Evolutionary conservation across 78 protist species (phyloP), one percentile per base, ranked within the genome.

Genomic region (Dictyostelium capitatum): DNA sequence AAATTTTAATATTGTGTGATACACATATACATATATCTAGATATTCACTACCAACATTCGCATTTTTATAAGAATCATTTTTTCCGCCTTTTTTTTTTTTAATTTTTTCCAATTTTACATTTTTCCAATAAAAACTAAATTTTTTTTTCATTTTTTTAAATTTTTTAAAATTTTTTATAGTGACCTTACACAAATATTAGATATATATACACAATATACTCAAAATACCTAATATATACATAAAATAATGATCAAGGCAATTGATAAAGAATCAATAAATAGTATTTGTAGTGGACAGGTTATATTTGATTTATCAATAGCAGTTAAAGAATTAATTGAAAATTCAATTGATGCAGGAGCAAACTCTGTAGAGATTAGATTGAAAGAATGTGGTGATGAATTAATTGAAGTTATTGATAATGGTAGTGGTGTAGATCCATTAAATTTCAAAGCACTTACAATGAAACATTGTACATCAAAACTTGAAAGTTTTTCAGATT

Each of bases 301-400:
- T 30, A 96, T 98, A 32, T 47, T 96, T 3, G 95, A 95, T 57
- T 83, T 98, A 41, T 67, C 97, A 0, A 65, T 89, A 3, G 99
- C 98, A 20, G 95, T 94, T 51, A 98, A 98, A 85, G 99, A 98
- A 65, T 89, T 98, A 48, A 56, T 98, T 3, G 99, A 98, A 80
- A 98, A 98, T 47, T 37, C 90, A 14, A n/a, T 97, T 30, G 99
- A 98, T 59, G 99, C 99, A 2, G 97, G 96, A 14, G 96, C 99
- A 0, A 97, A 92, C 0, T 51, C 48, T 17, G 83, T 98, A 0
- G 96, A 94, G 72, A 69, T 92, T 53, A 19, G 81, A 28, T 83
- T 81, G 10, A 70, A 87, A 56, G 84, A 85, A 70, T 59, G 70
- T 54, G 95, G 83, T 3, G 85, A 89, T 4, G 95, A 95, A 1